Evolutionary conservation across 306 rosid species (phyloP).

Genomic region (Acacia melanoxylon): DNA sequence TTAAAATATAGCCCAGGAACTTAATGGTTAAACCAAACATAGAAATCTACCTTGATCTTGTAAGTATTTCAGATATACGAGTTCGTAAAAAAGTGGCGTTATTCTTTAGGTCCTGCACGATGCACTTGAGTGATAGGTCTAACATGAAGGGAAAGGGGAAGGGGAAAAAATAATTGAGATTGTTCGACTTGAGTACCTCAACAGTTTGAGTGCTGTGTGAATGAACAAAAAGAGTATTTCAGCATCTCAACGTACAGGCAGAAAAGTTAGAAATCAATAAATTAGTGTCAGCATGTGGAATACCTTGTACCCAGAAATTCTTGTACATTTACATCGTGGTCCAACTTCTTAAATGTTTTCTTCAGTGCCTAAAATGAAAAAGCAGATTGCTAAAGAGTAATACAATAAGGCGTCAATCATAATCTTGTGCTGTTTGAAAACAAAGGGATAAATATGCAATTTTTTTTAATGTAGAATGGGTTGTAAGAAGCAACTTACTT

Average conservation of each 20-base stretch:
- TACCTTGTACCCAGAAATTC: constrained; percentile 80
- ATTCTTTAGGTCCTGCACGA: constrained; percentile 52
- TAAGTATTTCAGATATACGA: constrained; percentile 53
- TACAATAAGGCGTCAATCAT: not conserved
- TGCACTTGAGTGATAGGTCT: not conserved
- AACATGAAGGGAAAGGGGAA: constrained; percentile 12
- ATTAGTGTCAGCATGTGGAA: constrained; percentile 6
- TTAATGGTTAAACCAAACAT: not conserved
- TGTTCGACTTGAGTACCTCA: constrained; percentile 46
- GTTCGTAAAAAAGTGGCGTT: constrained; percentile 42
- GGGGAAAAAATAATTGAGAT: not conserved
- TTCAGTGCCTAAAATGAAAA: constrained; percentile 64
- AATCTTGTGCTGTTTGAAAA: not conserved
- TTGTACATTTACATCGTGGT: constrained; percentile 77
- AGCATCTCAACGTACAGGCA: not conserved
- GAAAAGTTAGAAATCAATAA: not conserved
- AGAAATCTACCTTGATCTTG: constrained; percentile 57
- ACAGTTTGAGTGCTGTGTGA: constrained; percentile 63
- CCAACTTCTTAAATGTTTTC: constrained; percentile 83
- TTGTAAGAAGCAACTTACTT: constrained; percentile 54
- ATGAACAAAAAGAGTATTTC: constrained; percentile 21
- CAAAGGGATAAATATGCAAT: not conserved
- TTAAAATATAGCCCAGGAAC: constrained; percentile 14
- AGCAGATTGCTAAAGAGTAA: constrained; percentile 19
- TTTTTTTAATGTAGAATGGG: constrained; percentile 6